These are phyloP conservation scores for Dactylellina cionopaga DNA, from an alignment of 2,329 filamentous ascomycete species.

Conservation along the genomic window DNA sequence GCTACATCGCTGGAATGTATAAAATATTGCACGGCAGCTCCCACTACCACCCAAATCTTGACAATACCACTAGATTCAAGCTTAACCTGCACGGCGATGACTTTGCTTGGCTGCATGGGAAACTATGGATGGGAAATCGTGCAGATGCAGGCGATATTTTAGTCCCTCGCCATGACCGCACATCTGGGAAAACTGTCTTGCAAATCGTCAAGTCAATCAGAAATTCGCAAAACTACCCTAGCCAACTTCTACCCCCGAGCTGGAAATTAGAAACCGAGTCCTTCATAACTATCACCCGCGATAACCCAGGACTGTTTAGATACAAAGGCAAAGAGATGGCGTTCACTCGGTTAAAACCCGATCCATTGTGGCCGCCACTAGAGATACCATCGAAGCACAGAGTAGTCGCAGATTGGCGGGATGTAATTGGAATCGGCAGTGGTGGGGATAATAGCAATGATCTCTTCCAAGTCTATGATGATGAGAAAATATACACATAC, in stretches of 20 bases:
- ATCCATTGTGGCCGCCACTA: slow-evolving; percentile 3
- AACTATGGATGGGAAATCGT: too few species aligned
- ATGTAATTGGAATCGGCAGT: background rate
- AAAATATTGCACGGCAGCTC: too few species aligned
- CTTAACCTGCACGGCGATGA: background rate
- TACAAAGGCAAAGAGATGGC: slow-evolving; percentile 1
- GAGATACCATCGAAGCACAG: slow-evolving; percentile 11
- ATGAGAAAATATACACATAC: slow-evolving; percentile 10
- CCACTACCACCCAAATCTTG: background rate
- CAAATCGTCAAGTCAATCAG: slow-evolving; percentile 5
- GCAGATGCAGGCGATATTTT: slow-evolving; percentile 1
- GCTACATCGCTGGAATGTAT: slow-evolving; percentile 8
- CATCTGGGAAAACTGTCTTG: slow-evolving; percentile 1
- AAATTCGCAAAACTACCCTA: background rate
- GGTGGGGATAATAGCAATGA: slow-evolving; percentile 11
- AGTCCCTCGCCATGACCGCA: slow-evolving; percentile 7
- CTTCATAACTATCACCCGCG: background rate
- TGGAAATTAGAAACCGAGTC: slow-evolving; percentile 3
- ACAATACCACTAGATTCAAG: background rate
- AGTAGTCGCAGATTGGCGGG: slow-evolving; percentile 6
- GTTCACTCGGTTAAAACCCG: background rate
- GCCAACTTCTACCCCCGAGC: background rate
- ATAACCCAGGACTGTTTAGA: background rate
- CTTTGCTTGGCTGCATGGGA: too few species aligned
- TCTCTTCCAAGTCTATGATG: slow-evolving; percentile 8